Percentiles rank a stretch among this genome's conserved stretches.
These are phyloP conservation scores for Aristolochia contorta DNA, from an alignment of 164 flowering plant species.

Conservation along the genomic window DNA sequence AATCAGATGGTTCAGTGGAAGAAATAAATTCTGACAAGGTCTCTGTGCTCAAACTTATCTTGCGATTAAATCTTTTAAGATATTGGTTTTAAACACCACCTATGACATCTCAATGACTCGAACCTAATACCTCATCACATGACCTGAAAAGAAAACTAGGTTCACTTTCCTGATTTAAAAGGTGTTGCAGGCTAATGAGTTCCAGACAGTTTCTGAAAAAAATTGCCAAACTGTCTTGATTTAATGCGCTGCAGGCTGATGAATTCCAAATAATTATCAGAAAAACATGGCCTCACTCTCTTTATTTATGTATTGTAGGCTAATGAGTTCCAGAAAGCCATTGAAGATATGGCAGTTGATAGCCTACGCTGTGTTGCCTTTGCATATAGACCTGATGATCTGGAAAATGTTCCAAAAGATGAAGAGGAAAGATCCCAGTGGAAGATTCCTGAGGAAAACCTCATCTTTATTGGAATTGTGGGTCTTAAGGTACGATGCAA, in stretches of 20 bases:
- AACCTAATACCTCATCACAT: no score
- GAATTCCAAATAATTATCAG: no score
- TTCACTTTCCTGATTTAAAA: no score
- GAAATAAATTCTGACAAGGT: constrained; percentile 64
- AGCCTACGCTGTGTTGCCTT: constrained; percentile 91
- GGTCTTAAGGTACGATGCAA: constrained; percentile 69
- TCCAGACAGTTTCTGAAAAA: no score
- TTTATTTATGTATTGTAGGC: constrained; percentile 24
- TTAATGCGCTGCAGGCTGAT: no score
- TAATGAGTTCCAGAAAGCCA: constrained; percentile 37
- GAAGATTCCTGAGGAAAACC: constrained; percentile 75
- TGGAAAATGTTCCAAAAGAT: constrained; percentile 47
- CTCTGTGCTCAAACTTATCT: neutral
- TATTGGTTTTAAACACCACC: neutral
- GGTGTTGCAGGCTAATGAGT: no score
- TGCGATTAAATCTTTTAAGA: neutral
- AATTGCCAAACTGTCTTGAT: no score
- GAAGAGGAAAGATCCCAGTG: constrained; percentile 56
- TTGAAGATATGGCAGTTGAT: constrained; percentile 74
- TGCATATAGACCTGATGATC: constrained; percentile 50
- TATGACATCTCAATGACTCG: no score
- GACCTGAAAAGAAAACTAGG: no score
- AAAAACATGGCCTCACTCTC: no score
- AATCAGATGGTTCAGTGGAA: constrained; percentile 26
- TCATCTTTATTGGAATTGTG: constrained; percentile 73